A percentile compares a stretch with the other conserved stretches of the same genome.
Conservation (phyloP, 768 basidiomycete genomes). For the Stropharia rugosoannulata region DNA sequence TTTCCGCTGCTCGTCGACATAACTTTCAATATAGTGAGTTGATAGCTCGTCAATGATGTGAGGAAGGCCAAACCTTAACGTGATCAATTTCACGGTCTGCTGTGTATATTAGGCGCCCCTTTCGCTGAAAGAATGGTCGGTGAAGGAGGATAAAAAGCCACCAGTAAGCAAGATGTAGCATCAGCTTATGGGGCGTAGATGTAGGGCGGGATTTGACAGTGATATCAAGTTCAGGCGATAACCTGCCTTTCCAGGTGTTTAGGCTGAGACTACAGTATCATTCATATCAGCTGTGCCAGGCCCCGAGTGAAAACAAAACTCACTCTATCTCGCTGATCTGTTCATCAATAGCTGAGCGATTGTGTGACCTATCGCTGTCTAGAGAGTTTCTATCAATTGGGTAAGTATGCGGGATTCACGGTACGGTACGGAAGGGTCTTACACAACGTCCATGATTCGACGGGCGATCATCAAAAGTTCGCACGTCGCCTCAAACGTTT, state of each 20-base stretch:
- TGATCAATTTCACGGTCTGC: conserved; percentile 45
- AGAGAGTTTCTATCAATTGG: conserved; percentile 37
- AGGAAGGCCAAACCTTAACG: conserved; percentile 40
- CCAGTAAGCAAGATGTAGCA: conserved; percentile 57
- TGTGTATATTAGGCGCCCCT: conserved; percentile 34
- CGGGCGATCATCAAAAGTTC: conserved; percentile 48
- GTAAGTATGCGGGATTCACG: background rate
- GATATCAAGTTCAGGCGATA: conserved; percentile 48
- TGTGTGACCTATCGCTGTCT: conserved; percentile 28
- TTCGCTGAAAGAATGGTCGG: conserved; percentile 51
- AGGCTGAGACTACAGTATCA: conserved; percentile 36
- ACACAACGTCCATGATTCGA: conserved; percentile 57
- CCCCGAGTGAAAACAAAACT: conserved; percentile 14
- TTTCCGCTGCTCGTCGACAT: conserved; percentile 53
- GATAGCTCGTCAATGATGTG: conserved; percentile 15
- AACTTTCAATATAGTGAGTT: conserved; percentile 33
- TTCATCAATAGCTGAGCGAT: conserved; percentile 40
- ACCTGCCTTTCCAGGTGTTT: conserved; percentile 45
- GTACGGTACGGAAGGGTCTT: conserved; percentile 18
- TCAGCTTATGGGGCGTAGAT: conserved; percentile 52
- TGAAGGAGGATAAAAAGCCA: conserved; percentile 63
- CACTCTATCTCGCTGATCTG: conserved; percentile 56
- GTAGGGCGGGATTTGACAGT: conserved; percentile 45
- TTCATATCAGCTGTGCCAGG: background rate
- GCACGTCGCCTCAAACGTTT: conserved; percentile 48